Evolutionary conservation across 2,329 filamentous ascomycete genomes (phyloP).

Genomic region (Dothideomycetidae sp.): DNA sequence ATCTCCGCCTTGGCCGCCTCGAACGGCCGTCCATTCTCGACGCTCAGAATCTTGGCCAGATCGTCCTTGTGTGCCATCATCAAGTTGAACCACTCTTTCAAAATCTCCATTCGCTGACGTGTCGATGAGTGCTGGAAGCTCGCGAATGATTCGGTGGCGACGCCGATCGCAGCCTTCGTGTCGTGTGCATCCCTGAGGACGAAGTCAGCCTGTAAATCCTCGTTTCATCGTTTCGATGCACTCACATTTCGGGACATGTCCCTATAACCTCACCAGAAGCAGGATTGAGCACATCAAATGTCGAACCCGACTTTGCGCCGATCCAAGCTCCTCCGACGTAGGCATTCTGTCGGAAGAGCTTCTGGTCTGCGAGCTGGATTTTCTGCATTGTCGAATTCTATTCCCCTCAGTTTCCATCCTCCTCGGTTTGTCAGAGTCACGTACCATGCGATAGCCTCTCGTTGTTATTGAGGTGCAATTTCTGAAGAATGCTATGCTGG

Average conservation of each 20-base stretch:
- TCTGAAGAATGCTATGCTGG: no score
- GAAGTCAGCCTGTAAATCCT: no score
- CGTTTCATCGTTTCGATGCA: no score
- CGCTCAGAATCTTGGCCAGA: slow-evolving; percentile 46
- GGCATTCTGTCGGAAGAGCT: not conserved
- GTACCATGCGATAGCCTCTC: no score
- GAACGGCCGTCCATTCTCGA: slow-evolving; percentile 43
- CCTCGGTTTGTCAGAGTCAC: no score
- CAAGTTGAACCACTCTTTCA: slow-evolving; percentile 46
- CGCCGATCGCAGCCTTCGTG: not conserved
- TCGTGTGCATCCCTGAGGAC: not conserved
- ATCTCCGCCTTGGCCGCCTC: slow-evolving; percentile 39
- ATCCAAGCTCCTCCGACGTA: not conserved
- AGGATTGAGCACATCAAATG: not conserved
- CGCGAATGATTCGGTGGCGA: slow-evolving; percentile 25
- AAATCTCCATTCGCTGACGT: slow-evolving; percentile 41
- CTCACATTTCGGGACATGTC: not conserved
- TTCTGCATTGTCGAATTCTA: no score
- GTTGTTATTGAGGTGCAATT: no score
- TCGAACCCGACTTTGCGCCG: slow-evolving; percentile 20
- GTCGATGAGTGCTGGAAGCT: slow-evolving; percentile 42
- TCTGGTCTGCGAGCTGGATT: not conserved
- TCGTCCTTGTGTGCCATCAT: slow-evolving; percentile 44
- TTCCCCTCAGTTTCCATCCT: no score
- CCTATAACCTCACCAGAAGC: not conserved